Conservation (phyloP, 192 early-diverging fungal genomes). For the Obelidium mucronatum region DNA sequence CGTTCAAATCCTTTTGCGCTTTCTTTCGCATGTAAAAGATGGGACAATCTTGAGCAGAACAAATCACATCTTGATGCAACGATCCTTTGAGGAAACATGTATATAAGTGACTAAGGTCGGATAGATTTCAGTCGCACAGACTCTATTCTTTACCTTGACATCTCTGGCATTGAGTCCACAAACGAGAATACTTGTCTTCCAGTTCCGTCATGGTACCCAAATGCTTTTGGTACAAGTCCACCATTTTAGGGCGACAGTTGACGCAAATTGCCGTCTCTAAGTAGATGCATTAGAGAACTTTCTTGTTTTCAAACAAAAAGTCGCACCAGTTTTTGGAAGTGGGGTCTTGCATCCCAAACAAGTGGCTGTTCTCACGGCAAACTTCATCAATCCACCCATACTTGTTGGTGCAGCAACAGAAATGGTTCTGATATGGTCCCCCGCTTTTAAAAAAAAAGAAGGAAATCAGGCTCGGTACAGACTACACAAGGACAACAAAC, state of each 20-base stretch:
- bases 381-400: constrained; percentile 59
- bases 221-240: too few species aligned
- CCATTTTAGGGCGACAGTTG: too few species aligned
- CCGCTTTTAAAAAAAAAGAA: constrained; percentile 28
- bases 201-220: too few species aligned
- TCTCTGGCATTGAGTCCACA: too few species aligned
- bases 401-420: constrained; percentile 79
- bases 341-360: constrained; percentile 94
- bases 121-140: too few species aligned
- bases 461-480: background rate
- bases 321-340: constrained; percentile 69
- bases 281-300: too few species aligned
- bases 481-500: constrained; percentile 55
- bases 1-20: constrained; percentile 89
- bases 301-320: too few species aligned
- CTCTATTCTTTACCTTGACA: too few species aligned
- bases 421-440: constrained; percentile 70
- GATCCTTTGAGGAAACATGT: too few species aligned
- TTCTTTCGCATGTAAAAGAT: constrained; percentile 99
- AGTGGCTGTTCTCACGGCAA: constrained; percentile 89
- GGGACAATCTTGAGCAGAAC: constrained; percentile 81
- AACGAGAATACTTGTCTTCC: too few species aligned
- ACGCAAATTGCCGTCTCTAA: background rate
- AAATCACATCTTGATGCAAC: background rate
- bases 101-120: too few species aligned